These are phyloP conservation scores for Auriculariales sp. DNA, from an alignment of 768 basidiomycete species.

Conservation along the genomic window DNA sequence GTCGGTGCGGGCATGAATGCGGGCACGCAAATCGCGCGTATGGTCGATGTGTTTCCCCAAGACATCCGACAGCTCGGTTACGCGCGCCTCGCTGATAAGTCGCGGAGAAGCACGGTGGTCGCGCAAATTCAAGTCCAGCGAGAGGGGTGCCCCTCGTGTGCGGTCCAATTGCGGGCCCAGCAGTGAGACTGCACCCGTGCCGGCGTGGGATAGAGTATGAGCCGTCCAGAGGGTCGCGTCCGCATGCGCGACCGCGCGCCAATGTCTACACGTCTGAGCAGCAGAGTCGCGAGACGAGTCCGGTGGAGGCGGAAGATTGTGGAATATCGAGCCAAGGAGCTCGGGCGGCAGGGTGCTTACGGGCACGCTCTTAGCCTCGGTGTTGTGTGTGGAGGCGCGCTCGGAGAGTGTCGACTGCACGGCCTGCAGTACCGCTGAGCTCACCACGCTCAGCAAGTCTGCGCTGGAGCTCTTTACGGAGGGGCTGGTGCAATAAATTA, in stretches of 20 bases:
- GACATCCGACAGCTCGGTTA: neutral
- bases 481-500: too few species aligned
- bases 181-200: neutral
- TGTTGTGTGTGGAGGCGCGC: neutral
- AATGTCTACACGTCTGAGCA: constrained; percentile 44
- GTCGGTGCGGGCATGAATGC: neutral
- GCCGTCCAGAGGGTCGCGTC: constrained; percentile 46
- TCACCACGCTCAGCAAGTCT: too few species aligned
- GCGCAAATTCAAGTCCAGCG: neutral
- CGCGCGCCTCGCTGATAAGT: neutral
- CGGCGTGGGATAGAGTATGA: neutral
- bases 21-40: neutral
- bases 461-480: too few species aligned
- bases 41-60: neutral
- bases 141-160: neutral
- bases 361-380: constrained; percentile 22
- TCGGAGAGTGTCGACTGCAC: neutral
- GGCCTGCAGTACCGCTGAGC: too few species aligned
- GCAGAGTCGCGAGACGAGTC: constrained; percentile 27
- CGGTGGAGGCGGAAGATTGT: constrained; percentile 22
- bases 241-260: constrained; percentile 33
- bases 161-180: neutral
- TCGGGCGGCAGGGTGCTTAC: constrained; percentile 52
- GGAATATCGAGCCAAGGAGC: constrained; percentile 51
- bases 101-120: neutral